Percentiles rank a stretch among this genome's conserved stretches.
Evolutionary conservation across 2,329 filamentous ascomycete species (phyloP).

Genomic region (Ophiocordyceps robertsii): DNA sequence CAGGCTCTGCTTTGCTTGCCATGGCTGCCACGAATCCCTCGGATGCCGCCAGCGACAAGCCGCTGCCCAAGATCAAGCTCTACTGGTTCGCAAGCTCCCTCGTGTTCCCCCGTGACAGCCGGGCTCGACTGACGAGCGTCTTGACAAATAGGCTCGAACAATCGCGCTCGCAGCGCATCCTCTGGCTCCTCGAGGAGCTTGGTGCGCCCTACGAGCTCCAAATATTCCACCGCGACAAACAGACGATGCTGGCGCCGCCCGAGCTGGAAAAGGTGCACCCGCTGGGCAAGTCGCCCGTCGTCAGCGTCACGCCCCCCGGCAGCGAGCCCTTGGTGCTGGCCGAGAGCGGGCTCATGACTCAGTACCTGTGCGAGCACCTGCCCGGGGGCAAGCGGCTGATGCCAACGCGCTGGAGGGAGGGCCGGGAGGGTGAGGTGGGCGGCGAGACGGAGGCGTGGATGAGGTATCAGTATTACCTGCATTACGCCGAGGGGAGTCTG

Average conservation of each 20-base stretch:
- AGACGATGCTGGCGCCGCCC: conserved; percentile 55
- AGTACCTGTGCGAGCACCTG: conserved; percentile 65
- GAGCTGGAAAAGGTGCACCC: conserved; percentile 70
- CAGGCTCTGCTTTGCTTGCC: background rate
- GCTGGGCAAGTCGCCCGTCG: conserved; percentile 73
- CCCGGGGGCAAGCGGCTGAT: conserved; percentile 30
- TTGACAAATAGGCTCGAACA: conserved; percentile 55
- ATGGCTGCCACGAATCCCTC: background rate
- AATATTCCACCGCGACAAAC: conserved; percentile 54
- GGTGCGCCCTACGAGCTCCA: conserved; percentile 68
- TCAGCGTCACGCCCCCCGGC: conserved; percentile 43
- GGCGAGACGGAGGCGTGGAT: conserved; percentile 49
- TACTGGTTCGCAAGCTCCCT: conserved; percentile 37
- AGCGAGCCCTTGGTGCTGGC: conserved; percentile 50
- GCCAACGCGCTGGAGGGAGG: conserved; percentile 40
- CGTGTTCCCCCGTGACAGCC: background rate
- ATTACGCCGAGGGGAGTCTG: conserved; percentile 75
- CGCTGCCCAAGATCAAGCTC: conserved; percentile 42
- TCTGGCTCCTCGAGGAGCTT: conserved; percentile 80
- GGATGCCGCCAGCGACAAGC: conserved; percentile 1
- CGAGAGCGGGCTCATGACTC: conserved; percentile 68
- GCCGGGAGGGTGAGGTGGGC: conserved; percentile 41
- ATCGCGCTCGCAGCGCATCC: conserved; percentile 68
- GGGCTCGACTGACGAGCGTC: conserved; percentile 2
- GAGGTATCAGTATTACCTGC: conserved; percentile 56